These are phyloP conservation scores for Adansonia digitata DNA, from an alignment of 345 rosid genomes.

Conservation along the genomic window DNA sequence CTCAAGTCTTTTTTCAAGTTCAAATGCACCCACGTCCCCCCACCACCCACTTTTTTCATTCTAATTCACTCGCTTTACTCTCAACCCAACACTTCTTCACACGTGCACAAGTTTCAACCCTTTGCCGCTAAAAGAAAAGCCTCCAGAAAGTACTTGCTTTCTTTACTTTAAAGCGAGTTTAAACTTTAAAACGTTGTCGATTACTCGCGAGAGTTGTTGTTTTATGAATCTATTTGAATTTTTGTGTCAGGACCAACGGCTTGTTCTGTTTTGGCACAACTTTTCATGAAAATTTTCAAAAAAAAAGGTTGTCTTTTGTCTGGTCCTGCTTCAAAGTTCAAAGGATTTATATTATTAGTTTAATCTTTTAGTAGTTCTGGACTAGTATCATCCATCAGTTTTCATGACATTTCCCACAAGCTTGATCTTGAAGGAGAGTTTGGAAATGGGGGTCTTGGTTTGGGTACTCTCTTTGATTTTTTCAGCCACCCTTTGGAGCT, in stretches of 20 bases:
- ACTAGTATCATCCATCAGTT: too few species aligned
- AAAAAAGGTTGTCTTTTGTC: slow-evolving; percentile 19
- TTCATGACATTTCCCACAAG: slow-evolving; percentile 10
- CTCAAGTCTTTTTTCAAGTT: background rate
- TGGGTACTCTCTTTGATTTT: slow-evolving; percentile 27
- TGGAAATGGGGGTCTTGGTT: slow-evolving; percentile 29
- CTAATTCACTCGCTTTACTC: background rate
- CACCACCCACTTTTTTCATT: background rate
- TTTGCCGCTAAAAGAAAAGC: background rate
- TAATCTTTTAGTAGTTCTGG: slow-evolving; percentile 12
- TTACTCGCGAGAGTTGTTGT: slow-evolving; percentile 6
- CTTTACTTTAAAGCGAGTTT: slow-evolving; percentile 9
- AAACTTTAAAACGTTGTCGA: background rate
- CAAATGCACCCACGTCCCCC: background rate
- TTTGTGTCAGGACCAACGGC: slow-evolving; percentile 36
- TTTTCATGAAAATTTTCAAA: slow-evolving; percentile 33
- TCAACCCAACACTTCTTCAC: background rate
- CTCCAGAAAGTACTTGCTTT: background rate
- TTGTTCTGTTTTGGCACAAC: slow-evolving; percentile 37
- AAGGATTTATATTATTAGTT: too few species aligned
- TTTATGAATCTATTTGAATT: slow-evolving; percentile 23
- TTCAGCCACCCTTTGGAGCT: slow-evolving; percentile 35
- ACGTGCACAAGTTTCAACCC: background rate
- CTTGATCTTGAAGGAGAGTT: background rate
- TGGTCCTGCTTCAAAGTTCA: too few species aligned